A percentile compares a stretch with the other conserved stretches of the same genome.
Conservation (phyloP, 225 moss, liverwort and hornwort species). For the Lunularia cruciata region DNA sequence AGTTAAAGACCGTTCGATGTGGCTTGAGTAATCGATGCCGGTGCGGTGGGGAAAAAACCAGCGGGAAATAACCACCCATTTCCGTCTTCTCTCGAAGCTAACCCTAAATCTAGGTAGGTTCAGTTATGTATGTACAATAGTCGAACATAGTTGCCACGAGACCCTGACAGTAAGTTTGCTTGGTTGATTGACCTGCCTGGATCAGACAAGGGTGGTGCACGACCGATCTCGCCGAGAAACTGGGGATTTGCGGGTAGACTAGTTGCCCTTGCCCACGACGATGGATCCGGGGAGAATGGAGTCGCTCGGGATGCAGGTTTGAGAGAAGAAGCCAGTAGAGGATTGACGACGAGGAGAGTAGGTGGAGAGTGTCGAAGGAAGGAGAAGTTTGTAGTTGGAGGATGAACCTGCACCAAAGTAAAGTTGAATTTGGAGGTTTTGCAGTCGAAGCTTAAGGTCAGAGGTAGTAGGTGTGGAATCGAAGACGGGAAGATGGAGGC, state of each 20-base stretch:
- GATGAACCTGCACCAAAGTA: no score
- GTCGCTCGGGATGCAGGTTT: neutral
- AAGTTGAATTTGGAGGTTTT: no score
- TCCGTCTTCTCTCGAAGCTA: neutral
- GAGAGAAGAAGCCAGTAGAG: neutral
- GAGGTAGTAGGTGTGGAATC: no score
- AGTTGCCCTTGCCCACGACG: neutral
- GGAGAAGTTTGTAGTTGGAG: no score
- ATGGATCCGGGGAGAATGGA: neutral
- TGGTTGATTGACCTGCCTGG: neutral
- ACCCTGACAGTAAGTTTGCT: neutral
- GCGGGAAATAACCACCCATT: neutral
- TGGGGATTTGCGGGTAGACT: neutral
- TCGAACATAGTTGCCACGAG: neutral
- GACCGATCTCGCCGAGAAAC: neutral
- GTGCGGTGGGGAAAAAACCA: neutral
- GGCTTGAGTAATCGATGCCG: neutral
- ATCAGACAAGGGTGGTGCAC: neutral
- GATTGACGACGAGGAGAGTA: no score
- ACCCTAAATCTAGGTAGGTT: neutral
- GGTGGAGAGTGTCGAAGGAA: no score
- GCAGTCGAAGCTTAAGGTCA: no score
- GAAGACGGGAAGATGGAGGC: constrained; percentile 2
- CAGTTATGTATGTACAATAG: neutral
- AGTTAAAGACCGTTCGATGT: no score